A percentile compares a stretch with the other conserved stretches of the same genome.
Evolutionary conservation across 495 filamentous ascomycete genomes (phyloP).

Genomic region (Talaromyces trachyspermus): DNA sequence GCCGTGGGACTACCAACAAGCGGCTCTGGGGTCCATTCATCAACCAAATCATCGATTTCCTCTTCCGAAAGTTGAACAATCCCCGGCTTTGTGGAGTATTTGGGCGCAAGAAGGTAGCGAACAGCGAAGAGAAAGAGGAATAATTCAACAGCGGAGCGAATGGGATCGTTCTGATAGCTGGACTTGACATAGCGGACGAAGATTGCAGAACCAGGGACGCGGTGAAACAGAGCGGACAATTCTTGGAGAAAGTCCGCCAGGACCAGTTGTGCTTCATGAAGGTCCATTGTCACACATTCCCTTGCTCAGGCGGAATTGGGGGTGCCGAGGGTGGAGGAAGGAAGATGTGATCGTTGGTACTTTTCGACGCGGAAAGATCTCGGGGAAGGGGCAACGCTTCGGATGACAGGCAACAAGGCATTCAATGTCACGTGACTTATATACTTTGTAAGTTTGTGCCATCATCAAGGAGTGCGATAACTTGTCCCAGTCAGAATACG

Average conservation of each 20-base stretch:
- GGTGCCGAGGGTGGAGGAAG: neutral
- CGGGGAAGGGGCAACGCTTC: no score
- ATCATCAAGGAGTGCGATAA: no score
- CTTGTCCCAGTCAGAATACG: no score
- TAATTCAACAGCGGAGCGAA: conserved; percentile 87
- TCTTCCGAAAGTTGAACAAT: conserved; percentile 85
- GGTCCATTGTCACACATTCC: conserved; percentile 55
- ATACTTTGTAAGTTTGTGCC: neutral
- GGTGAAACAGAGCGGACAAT: conserved; percentile 69
- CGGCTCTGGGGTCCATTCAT: conserved; percentile 94
- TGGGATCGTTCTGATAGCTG: conserved; percentile 94
- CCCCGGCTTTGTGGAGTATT: conserved; percentile 83
- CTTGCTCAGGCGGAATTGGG: neutral
- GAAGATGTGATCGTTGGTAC: neutral
- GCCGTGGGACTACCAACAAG: conserved; percentile 64
- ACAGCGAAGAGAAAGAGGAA: conserved; percentile 94
- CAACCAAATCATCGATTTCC: conserved; percentile 95
- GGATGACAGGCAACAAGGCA: no score
- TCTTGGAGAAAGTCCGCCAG: conserved; percentile 58
- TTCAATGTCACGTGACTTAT: neutral
- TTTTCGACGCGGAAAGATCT: no score
- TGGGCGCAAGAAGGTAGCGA: conserved; percentile 82
- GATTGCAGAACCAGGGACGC: conserved; percentile 87
- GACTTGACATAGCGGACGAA: conserved; percentile 90
- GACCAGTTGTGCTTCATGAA: conserved; percentile 70